These are phyloP conservation scores for Tillandsia fasciculata DNA, from an alignment of 176 grass and related monocot species.

Conservation along the genomic window DNA sequence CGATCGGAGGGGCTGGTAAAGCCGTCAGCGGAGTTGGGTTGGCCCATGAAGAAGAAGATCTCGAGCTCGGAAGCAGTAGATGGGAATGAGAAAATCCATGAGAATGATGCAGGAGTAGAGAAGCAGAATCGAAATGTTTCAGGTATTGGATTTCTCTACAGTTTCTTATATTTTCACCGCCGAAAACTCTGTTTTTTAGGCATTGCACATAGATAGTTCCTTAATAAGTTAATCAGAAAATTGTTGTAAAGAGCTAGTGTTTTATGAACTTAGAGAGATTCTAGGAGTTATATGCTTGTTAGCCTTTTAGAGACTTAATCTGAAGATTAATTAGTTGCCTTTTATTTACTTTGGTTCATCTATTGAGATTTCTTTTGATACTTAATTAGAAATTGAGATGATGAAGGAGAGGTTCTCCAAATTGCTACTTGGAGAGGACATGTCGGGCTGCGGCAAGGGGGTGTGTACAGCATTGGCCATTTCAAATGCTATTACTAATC, in stretches of 20 bases:
- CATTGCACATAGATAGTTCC: no score
- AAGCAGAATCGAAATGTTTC: constrained; percentile 8
- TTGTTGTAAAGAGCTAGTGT: no score
- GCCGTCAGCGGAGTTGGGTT: constrained; percentile 10
- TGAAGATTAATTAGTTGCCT: constrained; percentile 1
- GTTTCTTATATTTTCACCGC: no score
- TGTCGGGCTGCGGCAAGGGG: constrained; percentile 93
- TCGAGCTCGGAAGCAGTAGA: constrained; percentile 1
- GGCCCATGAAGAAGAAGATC: constrained; percentile 21
- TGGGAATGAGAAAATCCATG: constrained; percentile 14
- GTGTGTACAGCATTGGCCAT: constrained; percentile 91
- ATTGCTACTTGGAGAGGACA: constrained; percentile 94
- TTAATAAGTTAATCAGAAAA: no score
- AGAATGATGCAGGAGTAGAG: constrained; percentile 12
- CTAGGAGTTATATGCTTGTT: no score
- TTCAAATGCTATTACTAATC: constrained; percentile 92
- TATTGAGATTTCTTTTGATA: background rate
- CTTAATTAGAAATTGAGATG: constrained; percentile 57
- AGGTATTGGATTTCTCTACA: background rate
- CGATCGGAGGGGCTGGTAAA: constrained; percentile 11
- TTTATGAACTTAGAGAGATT: no score
- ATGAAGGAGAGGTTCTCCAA: constrained; percentile 98
- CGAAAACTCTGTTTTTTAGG: no score
- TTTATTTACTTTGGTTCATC: background rate
- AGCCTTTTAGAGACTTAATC: no score